Base-by-base conservation (phyloP, 352 stramenopile species). In the Globisporangium cystogenes region DNA sequence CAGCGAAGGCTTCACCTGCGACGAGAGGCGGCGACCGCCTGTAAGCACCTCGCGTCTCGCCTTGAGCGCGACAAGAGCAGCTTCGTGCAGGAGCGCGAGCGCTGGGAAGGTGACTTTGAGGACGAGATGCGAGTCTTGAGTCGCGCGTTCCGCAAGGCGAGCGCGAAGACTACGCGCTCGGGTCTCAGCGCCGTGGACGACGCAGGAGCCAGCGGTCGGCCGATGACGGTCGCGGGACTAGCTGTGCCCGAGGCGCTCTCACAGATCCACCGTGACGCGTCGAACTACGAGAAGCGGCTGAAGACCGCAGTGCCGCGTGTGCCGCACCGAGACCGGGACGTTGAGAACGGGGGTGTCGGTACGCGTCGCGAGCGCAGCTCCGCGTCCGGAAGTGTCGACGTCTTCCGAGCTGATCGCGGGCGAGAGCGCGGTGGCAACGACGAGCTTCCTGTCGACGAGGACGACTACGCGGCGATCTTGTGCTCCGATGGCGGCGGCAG, bases 191-290 rank as follows among this genome's bases (percentile, higher is more conserved):
- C 15, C 36, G 36, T 14, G 2, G 26, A 36, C 14, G 16, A 29
- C 16, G 7, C n/a, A 35, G 33, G 12, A 39, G 12, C 33, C 35
- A 21, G 24, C 26, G 24, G 14, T 18, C 68, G 74, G 0, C 76
- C 76, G 12, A 73, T 72, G 65, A 87, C 76, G 12, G 68, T 83
- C 16, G 74, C 72, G 18, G 77, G 74, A 15, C 62, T 86, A 16
- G 70, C 60, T 7, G 62, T 83, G 0, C 72, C 77, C 0, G 70
- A 82, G 48, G 70, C 77, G 11, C 49, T 78, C 12, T 67, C 60
- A 4, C 67, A 83, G 55, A 60, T 88, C 15, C 60, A 67, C 21
- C 72, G 72, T 7, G 72, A 78, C 11, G 57, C 55, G 5, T 65
- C 50, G 2, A 75, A 65, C 48, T 61, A 62, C 26, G 62, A 80